Base-by-base conservation (phyloP, 352 stramenopile genomes). In the Pythium guiyangense region DNA sequence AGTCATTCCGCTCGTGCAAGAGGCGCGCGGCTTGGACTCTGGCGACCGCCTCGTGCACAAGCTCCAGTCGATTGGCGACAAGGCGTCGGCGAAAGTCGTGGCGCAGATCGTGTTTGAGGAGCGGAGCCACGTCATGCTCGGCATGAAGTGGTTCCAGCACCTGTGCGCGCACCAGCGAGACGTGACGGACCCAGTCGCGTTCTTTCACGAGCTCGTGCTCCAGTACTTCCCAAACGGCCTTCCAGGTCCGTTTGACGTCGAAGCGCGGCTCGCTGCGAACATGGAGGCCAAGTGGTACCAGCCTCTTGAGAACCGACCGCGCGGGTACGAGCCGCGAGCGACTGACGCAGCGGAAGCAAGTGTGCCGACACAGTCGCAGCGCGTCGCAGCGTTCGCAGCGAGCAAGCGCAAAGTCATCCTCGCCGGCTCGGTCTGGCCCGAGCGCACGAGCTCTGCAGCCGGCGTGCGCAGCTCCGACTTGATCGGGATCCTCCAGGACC, bases 381-480 rank as follows among this genome's bases (percentile, higher is more conserved):
- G 73, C 22, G 57, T 86, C 9, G 59, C 67, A 11, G 69, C 67
- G 20, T 88, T 88, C 27, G 68, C 73, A 11, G 57, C 71, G 20
- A 71, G 66, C 52, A 88, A 92, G 61, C 84, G 82, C 48, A 86
- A 82, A 47, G 69, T 90, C 29, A 69, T 94, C 52, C 46, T 94
- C 25, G 67, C 75, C 0, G 84, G 84, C 0, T 84, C 72, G 0
- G 84, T 94, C 29, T 96, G 84, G 88, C 88, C 90, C 9, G 86
- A 97, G 64, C 79, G 83, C 8, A 94, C 88, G 40, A 92, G 81
- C 52, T 96, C 86, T 2, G 90, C 90, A 3, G 90, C 90, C 17
- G 90, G 90, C 11, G 88, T 94, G 9, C 77, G 89, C 29, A 97
- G 83, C 25, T 74, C 70, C 22, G 82, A 91, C 50, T 63, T 94